These are phyloP conservation scores for Bipolaris oryzae DNA, from an alignment of 2,329 filamentous ascomycete species.

Conservation along the genomic window DNA sequence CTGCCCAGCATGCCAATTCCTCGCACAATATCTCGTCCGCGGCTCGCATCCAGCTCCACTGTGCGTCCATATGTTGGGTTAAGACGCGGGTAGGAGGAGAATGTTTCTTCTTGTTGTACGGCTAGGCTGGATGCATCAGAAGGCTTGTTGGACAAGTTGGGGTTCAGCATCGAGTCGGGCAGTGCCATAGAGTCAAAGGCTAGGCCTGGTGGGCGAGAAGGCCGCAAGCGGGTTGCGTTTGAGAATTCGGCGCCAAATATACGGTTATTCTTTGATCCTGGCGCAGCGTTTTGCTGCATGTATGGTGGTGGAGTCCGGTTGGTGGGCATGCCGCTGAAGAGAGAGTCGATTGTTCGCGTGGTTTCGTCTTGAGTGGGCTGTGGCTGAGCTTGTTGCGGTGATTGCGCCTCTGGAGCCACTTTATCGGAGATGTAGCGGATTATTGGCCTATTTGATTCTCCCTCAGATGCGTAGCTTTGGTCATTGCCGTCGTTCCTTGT, in stretches of 20 bases:
- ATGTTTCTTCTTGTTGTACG: conserved; percentile 27
- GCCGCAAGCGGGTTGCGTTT: conserved; percentile 1
- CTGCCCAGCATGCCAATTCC: conserved; percentile 54
- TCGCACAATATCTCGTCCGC: conserved; percentile 54
- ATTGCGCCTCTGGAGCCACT: conserved; percentile 3
- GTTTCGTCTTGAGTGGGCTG: conserved; percentile 15
- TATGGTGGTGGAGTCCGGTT: conserved; percentile 5
- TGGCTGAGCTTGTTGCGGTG: background rate
- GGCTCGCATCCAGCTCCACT: conserved; percentile 42
- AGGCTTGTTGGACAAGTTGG: conserved; percentile 26
- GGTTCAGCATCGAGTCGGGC: conserved; percentile 20
- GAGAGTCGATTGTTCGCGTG: conserved; percentile 31
- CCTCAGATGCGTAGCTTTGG: conserved; percentile 1
- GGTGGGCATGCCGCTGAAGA: conserved; percentile 25
- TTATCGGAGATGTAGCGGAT: conserved; percentile 1
- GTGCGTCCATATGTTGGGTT: conserved; percentile 50
- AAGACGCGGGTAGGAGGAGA: conserved; percentile 41
- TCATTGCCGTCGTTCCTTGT: conserved; percentile 13
- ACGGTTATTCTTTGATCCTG: conserved; percentile 5
- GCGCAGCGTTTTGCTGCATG: background rate
- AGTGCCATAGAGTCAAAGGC: conserved; percentile 30
- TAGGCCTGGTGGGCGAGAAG: conserved; percentile 9
- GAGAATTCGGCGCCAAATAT: conserved; percentile 31
- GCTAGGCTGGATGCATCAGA: conserved; percentile 18
- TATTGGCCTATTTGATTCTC: conserved; percentile 1